Base-by-base conservation (phyloP, 2,329 filamentous ascomycete species). In the Nectriaceae sp. region DNA sequence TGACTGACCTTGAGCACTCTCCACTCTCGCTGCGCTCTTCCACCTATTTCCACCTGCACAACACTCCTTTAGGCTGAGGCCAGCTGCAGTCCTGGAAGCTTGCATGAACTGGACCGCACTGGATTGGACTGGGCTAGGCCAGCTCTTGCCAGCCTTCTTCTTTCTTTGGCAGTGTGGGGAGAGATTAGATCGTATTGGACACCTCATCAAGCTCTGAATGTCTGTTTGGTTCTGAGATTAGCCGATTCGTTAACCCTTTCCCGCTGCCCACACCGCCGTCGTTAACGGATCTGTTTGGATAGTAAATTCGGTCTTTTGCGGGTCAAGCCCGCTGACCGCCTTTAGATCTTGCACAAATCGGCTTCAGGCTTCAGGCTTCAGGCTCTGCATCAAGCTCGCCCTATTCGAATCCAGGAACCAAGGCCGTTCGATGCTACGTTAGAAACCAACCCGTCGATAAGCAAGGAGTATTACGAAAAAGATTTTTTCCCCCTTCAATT, bases 381-480 rank as follows among this genome's bases (percentile, higher is more conserved):
- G 11, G 8, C 18, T 18, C n/a, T 5, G 8, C 33, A 36, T 15
- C 33, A 36, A 19, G 6, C 24, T 6, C 59, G 57, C 59, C 53
- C 54, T 54, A 52, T 46, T 55, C 40, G 44, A 50, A 61, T 59
- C 49, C 54, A 62, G 56, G 59, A 61, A 61, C 60, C 56, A 45
- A 53, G 57, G 47, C 56, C 45, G 47, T 46, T 41, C 39, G 21
- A 47, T 56, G 53, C 33, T 15, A n/a, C 33, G 16, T 19, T 16
- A 36, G n/a, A 5, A 36, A 16, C 11, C 33, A 10, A 5, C 13
- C 37, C 18, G 11, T n/a, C 37, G 37, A 21, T 36, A 10, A 21
- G 37, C 37, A 39, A n/a, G 37, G 37, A 18, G 16, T 39, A n/a
- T 20, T n/a, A 10, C 33, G 33, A 6, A 18, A 36, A 36, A 16